Evolutionary conservation across 495 filamentous ascomycete genomes (phyloP).

Genomic region (Umbilicaria muhlenbergii): DNA sequence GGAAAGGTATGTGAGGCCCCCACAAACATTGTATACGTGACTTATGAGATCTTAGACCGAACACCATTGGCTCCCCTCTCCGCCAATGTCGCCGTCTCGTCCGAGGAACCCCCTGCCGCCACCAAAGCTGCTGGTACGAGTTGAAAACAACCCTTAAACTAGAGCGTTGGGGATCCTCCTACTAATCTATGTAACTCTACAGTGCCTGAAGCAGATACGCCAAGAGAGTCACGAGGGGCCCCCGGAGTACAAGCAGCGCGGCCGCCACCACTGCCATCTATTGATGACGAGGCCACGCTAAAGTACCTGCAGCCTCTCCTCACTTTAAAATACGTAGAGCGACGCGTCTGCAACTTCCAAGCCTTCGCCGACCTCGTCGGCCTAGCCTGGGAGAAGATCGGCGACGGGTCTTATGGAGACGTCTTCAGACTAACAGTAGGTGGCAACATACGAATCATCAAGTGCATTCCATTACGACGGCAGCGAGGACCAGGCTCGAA

Average conservation of each 20-base stretch:
- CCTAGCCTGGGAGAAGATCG: constrained; percentile 20
- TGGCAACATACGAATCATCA: constrained; percentile 28
- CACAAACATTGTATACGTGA: background rate
- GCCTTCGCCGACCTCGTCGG: background rate
- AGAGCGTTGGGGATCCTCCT: too few relatives aligned
- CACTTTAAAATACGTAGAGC: background rate
- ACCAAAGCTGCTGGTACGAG: too few relatives aligned
- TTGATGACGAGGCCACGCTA: background rate
- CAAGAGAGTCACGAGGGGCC: background rate
- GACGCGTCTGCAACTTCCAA: background rate
- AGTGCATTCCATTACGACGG: constrained; percentile 32
- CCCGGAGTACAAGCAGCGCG: background rate
- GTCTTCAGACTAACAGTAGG: constrained; percentile 31
- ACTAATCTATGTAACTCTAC: background rate
- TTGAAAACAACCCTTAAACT: too few relatives aligned
- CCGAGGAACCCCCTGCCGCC: too few relatives aligned
- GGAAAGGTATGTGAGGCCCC: background rate
- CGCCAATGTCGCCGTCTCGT: too few relatives aligned
- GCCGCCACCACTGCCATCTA: background rate
- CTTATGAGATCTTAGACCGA: too few relatives aligned
- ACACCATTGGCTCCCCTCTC: too few relatives aligned
- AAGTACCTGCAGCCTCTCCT: background rate
- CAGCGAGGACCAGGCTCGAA: constrained; percentile 27
- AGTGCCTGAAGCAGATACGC: background rate
- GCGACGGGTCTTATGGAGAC: constrained; percentile 36